Percentiles rank a stretch among this genome's conserved stretches.
Conservation (phyloP, 768 basidiomycete genomes). For the Pisolithus microcarpus region DNA sequence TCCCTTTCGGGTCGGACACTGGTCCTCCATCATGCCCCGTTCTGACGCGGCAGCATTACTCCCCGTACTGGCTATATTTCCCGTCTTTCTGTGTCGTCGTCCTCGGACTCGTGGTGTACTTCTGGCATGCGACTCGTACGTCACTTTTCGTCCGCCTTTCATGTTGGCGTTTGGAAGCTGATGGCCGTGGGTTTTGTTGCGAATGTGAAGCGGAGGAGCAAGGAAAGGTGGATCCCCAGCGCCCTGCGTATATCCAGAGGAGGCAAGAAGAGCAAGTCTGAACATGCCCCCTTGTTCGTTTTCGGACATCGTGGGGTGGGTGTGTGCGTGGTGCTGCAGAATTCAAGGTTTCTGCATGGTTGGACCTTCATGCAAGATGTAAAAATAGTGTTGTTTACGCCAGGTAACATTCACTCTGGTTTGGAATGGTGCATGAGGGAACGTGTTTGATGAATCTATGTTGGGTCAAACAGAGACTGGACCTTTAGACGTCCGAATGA, state of each 20-base stretch:
- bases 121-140: conserved; percentile 81
- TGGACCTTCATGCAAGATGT: no score
- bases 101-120: conserved; percentile 71
- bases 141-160: conserved; percentile 8
- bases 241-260: conserved; percentile 48
- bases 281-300: background rate
- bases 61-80: conserved; percentile 88
- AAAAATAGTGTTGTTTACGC: no score
- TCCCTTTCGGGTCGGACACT: background rate
- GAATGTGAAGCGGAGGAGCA: conserved; percentile 58
- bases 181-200: background rate
- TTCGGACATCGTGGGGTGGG: no score
- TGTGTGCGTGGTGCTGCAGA: no score
- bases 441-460: no score
- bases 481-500: no score
- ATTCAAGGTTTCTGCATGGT: no score
- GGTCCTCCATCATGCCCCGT: background rate
- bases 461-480: no score
- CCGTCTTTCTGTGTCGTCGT: conserved; percentile 67
- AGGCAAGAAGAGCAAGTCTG: conserved; percentile 8
- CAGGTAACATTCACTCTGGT: no score
- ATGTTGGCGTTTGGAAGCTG: conserved; percentile 2
- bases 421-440: no score
- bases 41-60: conserved; percentile 49
- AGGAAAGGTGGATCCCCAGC: conserved; percentile 52